Evolutionary conservation across 2,329 filamentous ascomycete genomes (phyloP).

Genomic region (Xylaria hypoxylon): DNA sequence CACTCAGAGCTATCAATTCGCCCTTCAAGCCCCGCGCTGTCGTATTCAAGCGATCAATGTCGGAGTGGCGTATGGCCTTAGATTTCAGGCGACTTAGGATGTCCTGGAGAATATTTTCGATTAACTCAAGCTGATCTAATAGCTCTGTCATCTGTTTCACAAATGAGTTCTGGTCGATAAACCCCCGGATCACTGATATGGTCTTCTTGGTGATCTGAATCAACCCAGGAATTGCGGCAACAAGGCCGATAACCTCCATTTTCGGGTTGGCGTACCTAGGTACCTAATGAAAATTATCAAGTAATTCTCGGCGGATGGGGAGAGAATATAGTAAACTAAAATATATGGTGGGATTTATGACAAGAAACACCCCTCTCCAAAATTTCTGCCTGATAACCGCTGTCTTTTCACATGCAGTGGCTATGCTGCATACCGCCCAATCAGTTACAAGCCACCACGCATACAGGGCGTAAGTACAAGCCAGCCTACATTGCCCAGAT

Average conservation of each 20-base stretch:
- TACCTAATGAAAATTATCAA: background rate
- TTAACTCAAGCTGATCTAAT: slow-evolving; percentile 15
- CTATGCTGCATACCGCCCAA: slow-evolving; percentile 13
- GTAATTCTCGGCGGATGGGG: background rate
- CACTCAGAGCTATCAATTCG: background rate
- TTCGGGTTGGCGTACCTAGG: slow-evolving; percentile 1
- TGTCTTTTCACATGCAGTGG: background rate
- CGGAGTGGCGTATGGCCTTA: slow-evolving; percentile 1
- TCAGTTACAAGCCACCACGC: background rate
- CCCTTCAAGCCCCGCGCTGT: background rate
- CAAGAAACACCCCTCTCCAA: background rate
- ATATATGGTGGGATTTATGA: background rate
- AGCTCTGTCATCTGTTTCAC: slow-evolving; percentile 13
- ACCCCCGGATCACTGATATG: slow-evolving; percentile 3
- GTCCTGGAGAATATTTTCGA: slow-evolving; percentile 15
- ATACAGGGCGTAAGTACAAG: no score
- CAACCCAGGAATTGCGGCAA: slow-evolving; percentile 31
- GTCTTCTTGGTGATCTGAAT: slow-evolving; percentile 21
- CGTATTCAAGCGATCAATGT: background rate
- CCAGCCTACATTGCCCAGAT: no score
- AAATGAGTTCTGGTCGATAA: slow-evolving; percentile 15
- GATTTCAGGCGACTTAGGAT: slow-evolving; percentile 15
- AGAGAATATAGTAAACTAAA: background rate
- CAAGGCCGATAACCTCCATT: slow-evolving; percentile 32
- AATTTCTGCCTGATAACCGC: slow-evolving; percentile 1